Evolutionary conservation across 306 rosid species (phyloP), one percentile per base, ranked within the genome.

Genomic region (Cyclanthera cordifolia): DNA sequence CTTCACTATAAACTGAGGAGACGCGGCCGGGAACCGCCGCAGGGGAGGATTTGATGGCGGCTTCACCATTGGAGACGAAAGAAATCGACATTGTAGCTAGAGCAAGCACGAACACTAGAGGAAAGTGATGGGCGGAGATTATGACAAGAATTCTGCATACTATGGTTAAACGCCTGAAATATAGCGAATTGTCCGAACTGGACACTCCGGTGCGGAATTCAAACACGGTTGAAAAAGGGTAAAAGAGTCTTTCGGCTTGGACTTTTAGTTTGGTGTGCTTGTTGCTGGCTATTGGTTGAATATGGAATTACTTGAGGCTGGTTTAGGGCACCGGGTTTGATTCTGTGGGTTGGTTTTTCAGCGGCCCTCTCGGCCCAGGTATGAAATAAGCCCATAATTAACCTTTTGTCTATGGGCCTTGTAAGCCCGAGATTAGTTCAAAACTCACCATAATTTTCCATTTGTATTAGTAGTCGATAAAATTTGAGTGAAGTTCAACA

Each of bases 1-100:
- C 91, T 59, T 90, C 90, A 48, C 96, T 90, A 80, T 94, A 94
- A 23, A 94, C 86, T 63, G 90, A 71, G 75, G 88, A 73, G 53
- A 75, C 57, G 4, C 96, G 88, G 1, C 92, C 78, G 65, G 91
- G 41, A 28, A 76, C 64, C 2, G 85, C 39, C 46, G 63, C 25
- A 20, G 52, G 69, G 12, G 73, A n/a, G 0, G 53, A 14, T 17
- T 69, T 51, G 45, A 17, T 72, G 59, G 74, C 81, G 69, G 74
- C 16, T 20, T 50, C 84, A 61, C 86, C 86, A 80, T 85, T 88
- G 43, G 74, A 60, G 47, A 79, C 55, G 67, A 70, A 37, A 58
- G 88, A 27, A 13, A 88, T 43, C 59, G 96, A 74, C 99, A 93
- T 94, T 17, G 63, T 19, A 5, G 47, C 9, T 15, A 59, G 47